Percentiles rank a stretch among this genome's conserved stretches.
Evolutionary conservation across 2,329 filamentous ascomycete species (phyloP).

Genomic region (Ascocoryne sarcoides): DNA sequence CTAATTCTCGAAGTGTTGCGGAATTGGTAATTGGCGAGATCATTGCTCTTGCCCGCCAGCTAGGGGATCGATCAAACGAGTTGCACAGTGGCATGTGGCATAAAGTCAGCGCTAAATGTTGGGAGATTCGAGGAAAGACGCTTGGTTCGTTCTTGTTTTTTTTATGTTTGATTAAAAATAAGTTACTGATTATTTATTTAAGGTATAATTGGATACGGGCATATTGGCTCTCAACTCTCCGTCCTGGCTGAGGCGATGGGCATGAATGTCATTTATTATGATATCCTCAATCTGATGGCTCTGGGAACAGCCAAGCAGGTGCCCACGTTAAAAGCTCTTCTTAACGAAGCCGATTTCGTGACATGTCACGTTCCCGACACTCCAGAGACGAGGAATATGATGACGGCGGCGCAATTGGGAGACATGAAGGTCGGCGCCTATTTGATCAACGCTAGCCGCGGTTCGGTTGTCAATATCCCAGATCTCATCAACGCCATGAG

Average conservation of each 20-base stretch:
- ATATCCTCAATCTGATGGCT: slow-evolving; percentile 89
- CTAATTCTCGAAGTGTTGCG: slow-evolving; percentile 93
- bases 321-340: slow-evolving; percentile 63
- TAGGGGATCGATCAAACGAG: slow-evolving; percentile 87
- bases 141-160: slow-evolving; percentile 48
- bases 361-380: slow-evolving; percentile 92
- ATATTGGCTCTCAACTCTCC: slow-evolving; percentile 92
- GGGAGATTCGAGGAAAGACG: slow-evolving; percentile 97
- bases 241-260: slow-evolving; percentile 96
- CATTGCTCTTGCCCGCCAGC: slow-evolving; percentile 81
- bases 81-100: slow-evolving; percentile 95
- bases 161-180: neutral
- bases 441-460: slow-evolving; percentile 91
- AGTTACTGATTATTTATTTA: neutral
- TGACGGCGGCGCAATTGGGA: slow-evolving; percentile 67
- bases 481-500: slow-evolving; percentile 84
- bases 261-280: slow-evolving; percentile 96
- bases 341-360: slow-evolving; percentile 79
- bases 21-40: slow-evolving; percentile 94
- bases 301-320: slow-evolving; percentile 84
- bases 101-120: slow-evolving; percentile 93
- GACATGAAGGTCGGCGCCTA: slow-evolving; percentile 92
- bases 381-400: slow-evolving; percentile 87
- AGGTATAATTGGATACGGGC: slow-evolving; percentile 92
- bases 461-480: slow-evolving; percentile 88